Evolutionary conservation across 495 filamentous ascomycete genomes (phyloP).

Genomic region (Hypoxylon lienhwacheense): DNA sequence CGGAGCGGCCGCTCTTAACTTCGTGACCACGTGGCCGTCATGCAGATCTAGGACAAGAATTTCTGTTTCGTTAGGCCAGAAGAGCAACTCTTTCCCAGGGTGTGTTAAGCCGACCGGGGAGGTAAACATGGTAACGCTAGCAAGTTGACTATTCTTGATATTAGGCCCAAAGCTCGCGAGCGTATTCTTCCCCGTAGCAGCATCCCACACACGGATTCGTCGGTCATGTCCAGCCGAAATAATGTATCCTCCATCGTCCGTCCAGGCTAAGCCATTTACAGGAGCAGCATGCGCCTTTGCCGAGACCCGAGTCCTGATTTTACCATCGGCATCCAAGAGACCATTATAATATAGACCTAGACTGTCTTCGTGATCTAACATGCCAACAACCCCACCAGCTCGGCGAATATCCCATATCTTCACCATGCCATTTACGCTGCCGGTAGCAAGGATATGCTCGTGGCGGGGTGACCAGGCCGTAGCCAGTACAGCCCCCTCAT

Average conservation of each 20-base stretch:
- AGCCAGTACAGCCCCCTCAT: constrained; percentile 69
- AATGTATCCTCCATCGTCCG: constrained; percentile 70
- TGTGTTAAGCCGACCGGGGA: constrained; percentile 56
- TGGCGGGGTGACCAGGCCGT: constrained; percentile 77
- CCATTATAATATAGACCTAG: constrained; percentile 54
- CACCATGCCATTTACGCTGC: constrained; percentile 73
- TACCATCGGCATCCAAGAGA: constrained; percentile 34
- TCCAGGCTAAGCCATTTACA: constrained; percentile 84
- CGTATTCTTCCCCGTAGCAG: constrained; percentile 75
- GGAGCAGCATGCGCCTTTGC: constrained; percentile 73
- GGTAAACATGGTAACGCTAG: constrained; percentile 62
- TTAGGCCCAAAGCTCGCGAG: constrained; percentile 79
- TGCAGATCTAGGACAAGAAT: constrained; percentile 75
- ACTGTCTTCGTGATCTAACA: constrained; percentile 80
- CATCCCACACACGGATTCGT: constrained; percentile 82
- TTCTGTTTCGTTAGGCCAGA: constrained; percentile 77
- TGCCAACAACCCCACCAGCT: constrained; percentile 68
- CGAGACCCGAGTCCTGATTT: constrained; percentile 42
- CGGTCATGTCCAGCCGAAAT: constrained; percentile 80
- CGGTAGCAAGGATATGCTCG: constrained; percentile 77
- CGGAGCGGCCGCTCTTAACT: constrained; percentile 63
- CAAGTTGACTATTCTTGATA: constrained; percentile 70
- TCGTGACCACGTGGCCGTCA: constrained; percentile 71
- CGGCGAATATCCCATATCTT: constrained; percentile 84
- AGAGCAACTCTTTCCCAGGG: constrained; percentile 62